These are phyloP conservation scores for Arthrobotrys entomopaga DNA, from an alignment of 2,329 filamentous ascomycete species.

Conservation along the genomic window DNA sequence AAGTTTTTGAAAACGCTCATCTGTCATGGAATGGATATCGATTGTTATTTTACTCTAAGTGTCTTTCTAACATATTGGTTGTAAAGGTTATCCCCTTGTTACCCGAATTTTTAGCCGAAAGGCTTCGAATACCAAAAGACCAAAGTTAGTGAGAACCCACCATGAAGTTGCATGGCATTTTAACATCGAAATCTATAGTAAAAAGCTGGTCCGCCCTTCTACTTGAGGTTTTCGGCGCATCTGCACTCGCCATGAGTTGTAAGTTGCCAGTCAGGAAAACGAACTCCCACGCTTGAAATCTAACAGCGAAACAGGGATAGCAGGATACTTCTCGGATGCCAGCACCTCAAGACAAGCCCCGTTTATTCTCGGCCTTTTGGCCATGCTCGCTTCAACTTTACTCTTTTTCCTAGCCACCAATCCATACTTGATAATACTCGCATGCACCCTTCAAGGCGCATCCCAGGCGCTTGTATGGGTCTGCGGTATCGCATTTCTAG, in stretches of 20 bases:
- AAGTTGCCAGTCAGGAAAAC: not conserved
- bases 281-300: not conserved
- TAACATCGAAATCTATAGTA: too few species aligned
- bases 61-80: too few species aligned
- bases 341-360: not conserved
- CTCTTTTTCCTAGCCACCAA: slow-evolving; percentile 5
- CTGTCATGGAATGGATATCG: too few species aligned
- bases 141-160: not conserved
- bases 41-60: too few species aligned
- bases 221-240: slow-evolving; percentile 2
- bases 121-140: slow-evolving; percentile 1
- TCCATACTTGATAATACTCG: not conserved
- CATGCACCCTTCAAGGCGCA: not conserved
- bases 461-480: slow-evolving; percentile 3
- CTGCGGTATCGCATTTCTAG: slow-evolving; percentile 1
- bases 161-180: not conserved
- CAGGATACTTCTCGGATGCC: slow-evolving; percentile 3
- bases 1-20: not conserved
- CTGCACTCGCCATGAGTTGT: slow-evolving; percentile 3
- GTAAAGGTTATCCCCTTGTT: slow-evolving; percentile 8
- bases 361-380: not conserved
- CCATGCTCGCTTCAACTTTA: slow-evolving; percentile 2
- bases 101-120: slow-evolving; percentile 5
- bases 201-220: not conserved
- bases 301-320: not conserved